Evolutionary conservation across 169 alveolate genomes (phyloP).

Genomic region (Ichthyophthirius multifiliis): DNA sequence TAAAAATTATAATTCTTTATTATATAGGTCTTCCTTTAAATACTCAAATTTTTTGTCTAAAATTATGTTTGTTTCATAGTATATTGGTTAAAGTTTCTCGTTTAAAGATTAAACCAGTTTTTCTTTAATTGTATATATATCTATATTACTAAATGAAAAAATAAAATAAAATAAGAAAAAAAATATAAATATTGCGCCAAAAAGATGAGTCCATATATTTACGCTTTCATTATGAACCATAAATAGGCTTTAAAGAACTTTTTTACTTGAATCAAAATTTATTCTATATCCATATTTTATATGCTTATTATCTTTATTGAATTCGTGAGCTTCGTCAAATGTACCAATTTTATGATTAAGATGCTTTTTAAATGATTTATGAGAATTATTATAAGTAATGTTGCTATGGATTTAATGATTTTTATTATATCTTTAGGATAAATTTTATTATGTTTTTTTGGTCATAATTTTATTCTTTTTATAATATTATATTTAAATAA

Average conservation of each 20-base stretch:
- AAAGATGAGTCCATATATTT: slow-evolving; percentile 76
- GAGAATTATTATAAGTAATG: too few relatives aligned
- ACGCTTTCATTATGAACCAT: slow-evolving; percentile 71
- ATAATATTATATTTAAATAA: too few relatives aligned
- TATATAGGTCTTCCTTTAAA: not conserved
- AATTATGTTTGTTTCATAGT: not conserved
- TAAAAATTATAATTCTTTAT: too few relatives aligned
- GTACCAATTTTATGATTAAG: slow-evolving; percentile 60
- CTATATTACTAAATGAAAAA: not conserved
- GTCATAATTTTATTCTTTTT: too few relatives aligned
- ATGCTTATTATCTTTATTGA: slow-evolving; percentile 59
- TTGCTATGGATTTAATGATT: too few relatives aligned
- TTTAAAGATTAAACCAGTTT: not conserved
- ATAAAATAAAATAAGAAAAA: not conserved
- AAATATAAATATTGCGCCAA: slow-evolving; percentile 54
- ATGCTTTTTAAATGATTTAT: too few relatives aligned
- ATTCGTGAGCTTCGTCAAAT: slow-evolving; percentile 47
- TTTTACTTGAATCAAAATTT: slow-evolving; percentile 45
- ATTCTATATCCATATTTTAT: slow-evolving; percentile 67
- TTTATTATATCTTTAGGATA: too few relatives aligned
- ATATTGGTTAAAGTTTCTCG: not conserved
- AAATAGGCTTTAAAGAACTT: slow-evolving; percentile 52
- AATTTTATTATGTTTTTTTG: too few relatives aligned
- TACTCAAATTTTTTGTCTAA: not conserved
- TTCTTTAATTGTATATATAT: not conserved